Base-by-base conservation (phyloP, 2,329 filamentous ascomycete species). In the Westerdykella sp. region DNA sequence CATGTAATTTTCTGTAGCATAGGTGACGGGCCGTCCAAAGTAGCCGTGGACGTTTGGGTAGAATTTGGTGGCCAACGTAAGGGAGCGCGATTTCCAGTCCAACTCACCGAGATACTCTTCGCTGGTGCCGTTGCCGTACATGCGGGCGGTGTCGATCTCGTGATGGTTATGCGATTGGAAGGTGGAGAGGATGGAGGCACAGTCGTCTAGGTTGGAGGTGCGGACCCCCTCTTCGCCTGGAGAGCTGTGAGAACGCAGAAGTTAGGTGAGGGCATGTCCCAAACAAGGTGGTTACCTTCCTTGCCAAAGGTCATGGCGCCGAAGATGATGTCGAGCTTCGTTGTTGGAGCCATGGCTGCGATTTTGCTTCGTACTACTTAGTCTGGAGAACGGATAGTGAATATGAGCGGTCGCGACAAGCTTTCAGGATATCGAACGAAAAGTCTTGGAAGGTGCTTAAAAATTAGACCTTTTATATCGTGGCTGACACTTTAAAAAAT, bases 31-130 rank as follows among this genome's bases (percentile, higher is more conserved):
- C 4, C 53, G 56, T 1, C 59, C 53, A 25, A 64, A 48, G 13
- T 57, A 46, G 10, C 57, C 62, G 10, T 58, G 48, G 22, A 54
- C 52, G 14, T 55, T 63, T 6, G 69, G 62, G 48, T 61, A 70
- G 14, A 71, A 56, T 44, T 74, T 74, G 1, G 72, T 74, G 43
- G 67, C 69, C 51, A 74, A 63, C 13, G 59, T 41, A 15, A 74
- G 51, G 14, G 64, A 65, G n/a, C 69, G 62, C 5, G 57, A 40
- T 37, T 68, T 49, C 66, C 68, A 71, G 18, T 66, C 49, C 25
- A 68, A 49, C 11, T 60, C 51, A 6, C 65, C 73, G 2, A 79
- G 68, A 36, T 69, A 67, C 40, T 71, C 62, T 55, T 71, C 68
- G 22, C 54, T 58, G 34, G 57, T 54, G 36, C 68, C 67, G n/a